Evolutionary conservation across 2,329 filamentous ascomycete species (phyloP), one percentile per base, ranked within the genome.

Genomic region (Venturia pyrina): DNA sequence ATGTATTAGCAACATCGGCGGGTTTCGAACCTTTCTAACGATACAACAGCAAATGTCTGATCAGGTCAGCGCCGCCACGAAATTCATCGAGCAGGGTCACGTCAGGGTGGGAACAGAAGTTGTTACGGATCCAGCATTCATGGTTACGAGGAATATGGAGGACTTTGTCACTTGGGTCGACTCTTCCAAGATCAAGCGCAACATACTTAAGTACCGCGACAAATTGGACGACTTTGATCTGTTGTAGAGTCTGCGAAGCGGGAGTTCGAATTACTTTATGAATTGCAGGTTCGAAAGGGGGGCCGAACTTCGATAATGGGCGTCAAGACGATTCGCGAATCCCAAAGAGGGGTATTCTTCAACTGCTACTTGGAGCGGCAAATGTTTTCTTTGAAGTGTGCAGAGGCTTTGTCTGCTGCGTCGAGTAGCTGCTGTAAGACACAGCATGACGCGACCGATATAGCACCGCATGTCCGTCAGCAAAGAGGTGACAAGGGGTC

Each of bases 151-250:
- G 69, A 90, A 87, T 68, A 91, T 96, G 84, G 93, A 98, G 78
- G 93, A 98, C 78, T 96, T 96, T 75, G 89, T 98, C 21, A 97
- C 93, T 0, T 98, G 93, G 93, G 89, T 93, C 11, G 90, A 96
- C 72, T 91, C 91, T 67, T 96, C 91, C 78, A 97, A 97, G 89
- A 93, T 98, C 76, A 96, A 96, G 88, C 85, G 89, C 74, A 95
- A 92, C 75, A 96, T 97, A 69, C 88, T 96, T 85, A 91, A 90
- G 78, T 98, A 97, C 76, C 87, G 91, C 71, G 92, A 97, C 77
- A 91, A 96, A 81, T 78, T 97, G 78, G 93, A 98, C 78, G 93
- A 98, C 78, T 98, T 96, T 74, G 93, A 98, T 79, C 79, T 97
- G 74, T 79, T 96, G 72, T 95, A 59, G 15, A 19, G 3, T 17